Conservation (phyloP, 2,329 filamentous ascomycete genomes). For the Claviceps sp. region DNA sequence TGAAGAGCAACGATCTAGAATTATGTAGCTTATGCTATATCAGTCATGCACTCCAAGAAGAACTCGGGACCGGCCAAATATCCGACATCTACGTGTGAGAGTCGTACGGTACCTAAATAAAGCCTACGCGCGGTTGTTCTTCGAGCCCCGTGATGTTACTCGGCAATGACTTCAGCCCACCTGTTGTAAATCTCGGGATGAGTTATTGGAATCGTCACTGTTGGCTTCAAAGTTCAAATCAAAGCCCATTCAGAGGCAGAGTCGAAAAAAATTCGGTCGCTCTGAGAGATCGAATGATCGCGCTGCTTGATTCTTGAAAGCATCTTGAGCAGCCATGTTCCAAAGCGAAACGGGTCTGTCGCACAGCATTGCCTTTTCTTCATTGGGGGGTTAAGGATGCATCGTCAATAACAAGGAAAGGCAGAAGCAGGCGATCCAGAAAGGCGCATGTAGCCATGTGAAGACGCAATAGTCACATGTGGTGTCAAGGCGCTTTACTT, state of each 20-base stretch:
- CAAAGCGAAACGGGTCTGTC: conserved; percentile 27
- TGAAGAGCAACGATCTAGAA: too few species aligned
- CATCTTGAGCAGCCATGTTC: conserved; percentile 37
- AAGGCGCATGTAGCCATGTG: conserved; percentile 26
- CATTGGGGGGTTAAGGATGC: conserved; percentile 33
- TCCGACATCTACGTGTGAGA: conserved; percentile 30
- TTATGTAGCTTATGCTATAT: background rate
- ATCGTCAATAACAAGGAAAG: conserved; percentile 42
- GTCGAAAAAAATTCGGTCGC: conserved; percentile 19
- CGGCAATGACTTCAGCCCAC: background rate
- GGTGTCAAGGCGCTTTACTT: conserved; percentile 39
- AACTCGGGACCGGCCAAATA: conserved; percentile 16
- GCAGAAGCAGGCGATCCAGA: conserved; percentile 36
- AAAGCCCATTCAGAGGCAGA: conserved; percentile 16
- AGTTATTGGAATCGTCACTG: conserved; percentile 7
- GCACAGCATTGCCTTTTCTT: conserved; percentile 33
- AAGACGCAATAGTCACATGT: conserved; percentile 28
- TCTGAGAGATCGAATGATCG: conserved; percentile 36
- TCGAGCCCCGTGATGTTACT: conserved; percentile 21
- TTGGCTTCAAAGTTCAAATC: too few species aligned
- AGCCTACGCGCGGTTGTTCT: conserved; percentile 7
- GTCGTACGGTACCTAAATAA: conserved; percentile 19
- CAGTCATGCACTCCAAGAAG: conserved; percentile 1
- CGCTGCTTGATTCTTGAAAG: conserved; percentile 32
- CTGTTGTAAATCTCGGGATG: background rate